Evolutionary conservation across 345 rosid genomes (phyloP), one percentile per base, ranked within the genome.

Genomic region (Aegle marmelos): DNA sequence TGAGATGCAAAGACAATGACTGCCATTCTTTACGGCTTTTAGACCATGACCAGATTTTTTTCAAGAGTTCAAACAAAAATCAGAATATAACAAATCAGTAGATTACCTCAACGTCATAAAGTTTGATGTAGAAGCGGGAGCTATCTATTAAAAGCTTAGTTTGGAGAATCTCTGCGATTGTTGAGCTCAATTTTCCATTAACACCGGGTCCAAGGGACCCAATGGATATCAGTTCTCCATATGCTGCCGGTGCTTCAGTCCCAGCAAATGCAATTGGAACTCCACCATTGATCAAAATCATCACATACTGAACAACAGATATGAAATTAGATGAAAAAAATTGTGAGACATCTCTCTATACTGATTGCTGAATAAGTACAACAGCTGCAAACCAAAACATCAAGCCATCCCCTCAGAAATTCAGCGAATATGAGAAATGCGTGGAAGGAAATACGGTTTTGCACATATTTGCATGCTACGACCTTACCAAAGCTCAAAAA

Each of bases 251-350:
- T 33, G 84, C 93, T 84, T 94, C 99, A 4, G 89, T 90, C 14
- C 97, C 97, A 6, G 93, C 91, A 87, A 97, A 93, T 66, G 97
- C 90, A 79, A 94, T 88, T 24, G 98, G 97, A 70, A 94, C 97
- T 48, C 93, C 90, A n/a, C 88, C 92, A 64, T 96, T 93, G 41
- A 96, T 56, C 84, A 96, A 73, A 73, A 96, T 87, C 97, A 96
- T 96, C 83, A 96, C 98, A 84, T 90, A 94, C 98, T 91, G 91
- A 73, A 78, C 75, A 50, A 77, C 9, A 21, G 28, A 34, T 24
- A 50, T 39, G 27, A 61, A 19, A 22, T 9, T 8, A 17, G 17
- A 36, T 2, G 37, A 30, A 59, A 25, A 25, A 36, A 25, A 31
- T 5, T 25, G 30, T 37, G 74, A 56, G 10, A 19, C 54, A 13